Evolutionary conservation across 352 stramenopile genomes (phyloP).

Genomic region (Phytophthora rubi): DNA sequence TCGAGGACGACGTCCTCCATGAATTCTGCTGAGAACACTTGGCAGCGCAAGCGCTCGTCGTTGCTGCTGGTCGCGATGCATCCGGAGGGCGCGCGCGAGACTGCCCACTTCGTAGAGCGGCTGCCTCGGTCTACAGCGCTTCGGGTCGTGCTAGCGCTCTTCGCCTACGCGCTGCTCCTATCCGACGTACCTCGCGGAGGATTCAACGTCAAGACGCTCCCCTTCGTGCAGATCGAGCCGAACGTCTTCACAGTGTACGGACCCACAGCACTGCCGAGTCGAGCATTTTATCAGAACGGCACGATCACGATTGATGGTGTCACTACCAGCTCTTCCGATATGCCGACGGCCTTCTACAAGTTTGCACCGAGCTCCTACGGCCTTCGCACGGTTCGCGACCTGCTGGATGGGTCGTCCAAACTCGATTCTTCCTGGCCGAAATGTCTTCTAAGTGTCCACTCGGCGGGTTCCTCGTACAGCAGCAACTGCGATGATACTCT

Average conservation of each 20-base stretch:
- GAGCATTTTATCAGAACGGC: constrained; percentile 35
- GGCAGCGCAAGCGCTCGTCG: constrained; percentile 32
- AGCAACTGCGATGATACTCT: constrained; percentile 33
- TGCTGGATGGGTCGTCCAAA: constrained; percentile 23
- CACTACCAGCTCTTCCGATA: constrained; percentile 5
- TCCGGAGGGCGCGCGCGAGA: constrained; percentile 22
- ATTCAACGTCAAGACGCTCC: constrained; percentile 45
- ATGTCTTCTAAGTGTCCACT: constrained; percentile 36
- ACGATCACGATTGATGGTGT: constrained; percentile 17
- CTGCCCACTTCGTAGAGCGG: constrained; percentile 20
- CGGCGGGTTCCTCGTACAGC: constrained; percentile 35
- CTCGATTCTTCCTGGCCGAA: constrained; percentile 23
- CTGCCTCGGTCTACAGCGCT: constrained; percentile 26
- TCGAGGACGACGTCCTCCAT: constrained; percentile 14
- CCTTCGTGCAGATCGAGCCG: constrained; percentile 54
- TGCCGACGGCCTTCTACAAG: constrained; percentile 47
- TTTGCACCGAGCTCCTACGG: constrained; percentile 56
- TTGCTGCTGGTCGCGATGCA: constrained; percentile 32
- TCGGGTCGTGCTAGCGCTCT: constrained; percentile 44
- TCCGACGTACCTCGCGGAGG: constrained; percentile 50
- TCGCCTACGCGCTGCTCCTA: constrained; percentile 52
- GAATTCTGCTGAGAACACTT: constrained; percentile 7
- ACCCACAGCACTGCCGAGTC: constrained; percentile 38
- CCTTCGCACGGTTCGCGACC: constrained; percentile 44
- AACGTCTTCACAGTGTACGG: constrained; percentile 61